Evolutionary conservation across 164 flowering plant genomes (phyloP).

Genomic region (Chloranthus sessilifolius): DNA sequence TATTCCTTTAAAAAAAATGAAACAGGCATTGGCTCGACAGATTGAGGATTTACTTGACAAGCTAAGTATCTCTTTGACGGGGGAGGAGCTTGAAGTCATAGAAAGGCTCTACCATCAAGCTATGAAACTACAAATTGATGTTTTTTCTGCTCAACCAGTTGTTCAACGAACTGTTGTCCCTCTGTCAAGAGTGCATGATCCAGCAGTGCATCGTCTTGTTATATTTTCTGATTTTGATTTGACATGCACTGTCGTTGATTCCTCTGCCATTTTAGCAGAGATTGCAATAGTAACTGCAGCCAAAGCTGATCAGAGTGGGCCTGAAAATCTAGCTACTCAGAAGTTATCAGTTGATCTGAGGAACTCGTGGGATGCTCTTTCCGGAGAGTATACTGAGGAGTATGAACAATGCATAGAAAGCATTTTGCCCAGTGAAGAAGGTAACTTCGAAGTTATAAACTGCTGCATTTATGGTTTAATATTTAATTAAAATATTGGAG

Average conservation of each 20-base stretch:
- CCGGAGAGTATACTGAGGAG: conserved; percentile 79
- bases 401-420: conserved; percentile 84
- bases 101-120: conserved; percentile 93
- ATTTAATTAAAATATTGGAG: too few relatives aligned
- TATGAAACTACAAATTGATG: conserved; percentile 80
- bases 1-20: not conserved
- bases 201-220: conserved; percentile 41
- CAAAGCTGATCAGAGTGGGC: conserved; percentile 47
- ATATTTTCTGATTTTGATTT: conserved; percentile 94
- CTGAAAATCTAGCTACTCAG: conserved; percentile 40
- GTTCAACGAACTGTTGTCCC: conserved; percentile 63
- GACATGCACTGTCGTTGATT: conserved; percentile 92
- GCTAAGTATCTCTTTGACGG: conserved; percentile 85
- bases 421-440: conserved; percentile 48
- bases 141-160: conserved; percentile 74
- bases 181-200: conserved; percentile 44
- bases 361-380: conserved; percentile 72
- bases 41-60: conserved; percentile 88
- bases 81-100: conserved; percentile 87
- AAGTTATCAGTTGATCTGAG: conserved; percentile 73
- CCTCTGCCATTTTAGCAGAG: conserved; percentile 95
- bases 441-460: conserved; percentile 30
- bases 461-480: not conserved
- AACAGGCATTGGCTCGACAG: conserved; percentile 64
- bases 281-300: conserved; percentile 86